Evolutionary conservation across 306 rosid species (phyloP), one percentile per base, ranked within the genome.

Genomic region (Ziziphus jujuba): DNA sequence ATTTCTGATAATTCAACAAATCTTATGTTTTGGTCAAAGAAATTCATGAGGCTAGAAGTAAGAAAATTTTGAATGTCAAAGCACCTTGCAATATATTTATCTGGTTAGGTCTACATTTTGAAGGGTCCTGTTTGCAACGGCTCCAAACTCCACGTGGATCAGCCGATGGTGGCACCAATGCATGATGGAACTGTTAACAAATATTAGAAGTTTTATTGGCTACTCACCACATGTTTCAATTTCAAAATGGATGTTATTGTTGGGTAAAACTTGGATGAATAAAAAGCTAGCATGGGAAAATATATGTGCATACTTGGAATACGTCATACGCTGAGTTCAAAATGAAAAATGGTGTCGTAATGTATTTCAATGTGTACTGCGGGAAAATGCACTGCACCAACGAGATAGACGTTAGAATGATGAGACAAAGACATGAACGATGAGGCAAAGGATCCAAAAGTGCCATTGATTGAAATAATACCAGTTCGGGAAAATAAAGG

Each of bases 161-260:
- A 61, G 97, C 87, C 61, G 95, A 88, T 70, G 96, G 63, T 5
- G 97, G 99, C 75, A 81, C 97, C 81, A 93, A 67, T 61, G 59
- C 79, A 66, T 93, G 85, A 73, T 85, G 91, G 66, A 89, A 87
- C 97, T 91, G 83, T 61, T 15, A 64, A n/a, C n/a, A n/a, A 73
- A 47, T 17, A 76, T 49, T 48, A 62, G 19, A 61, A 74, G 35
- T 72, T 63, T 16, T 44, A 69, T 47, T 45, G 49, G 4, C n/a
- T 79, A 69, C 44, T 66, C 45, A 31, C n/a, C n/a, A 59, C 59
- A 31, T 9, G 1, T 25, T 21, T 56, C 43, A 24, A 21, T 53
- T 10, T 7, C 55, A 67, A 53, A 65, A 10, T 33, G 51, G 73
- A 67, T 40, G 24, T 19, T 53, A 3, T 5, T 69, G 12, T 35